Evolutionary conservation across 2,329 filamentous ascomycete species (phyloP), one percentile per base, ranked within the genome.

Genomic region (Aspergillus pseudoterreus): DNA sequence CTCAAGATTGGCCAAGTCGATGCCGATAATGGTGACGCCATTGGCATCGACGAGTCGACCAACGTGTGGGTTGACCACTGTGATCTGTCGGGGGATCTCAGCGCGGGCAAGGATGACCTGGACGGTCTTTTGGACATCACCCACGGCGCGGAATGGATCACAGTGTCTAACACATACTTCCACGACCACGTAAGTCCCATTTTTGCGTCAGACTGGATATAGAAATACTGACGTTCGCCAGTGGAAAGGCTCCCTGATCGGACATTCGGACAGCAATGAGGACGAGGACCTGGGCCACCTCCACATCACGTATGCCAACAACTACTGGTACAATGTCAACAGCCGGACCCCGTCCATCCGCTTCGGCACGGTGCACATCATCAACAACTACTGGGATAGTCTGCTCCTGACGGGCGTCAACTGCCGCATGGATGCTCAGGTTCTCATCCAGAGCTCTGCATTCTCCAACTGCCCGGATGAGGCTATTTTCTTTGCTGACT

Each of bases 311-410:
- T 42, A 42, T 14, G 39, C 39, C 19, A 42, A 42, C 19, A 42
- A 42, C 39, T 42, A 42, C 39, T 42, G 39, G 39, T 21, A 21
- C 39, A 42, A 42, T 2, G 39, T 42, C 19, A 42, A 42, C 39
- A 42, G 39, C 19, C 39, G 39, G 6, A 15, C 19, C 14, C 39
- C 39, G 6, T 42, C 39, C 2, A 22, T 42, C 8, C 39, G 39
- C 19, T 42, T 42, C 39, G 39, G 15, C n/a, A 45, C 43, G n/a
- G 43, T 35, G 14, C 43, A 45, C 43, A 35, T 45, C 9, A 33
- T 45, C 43, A 45, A 45, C 43, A 45, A 45, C 27, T 45, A 45
- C 43, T 45, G 43, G 43, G 43, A 45, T 24, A 32, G n/a, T 15
- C 43, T 45, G 22, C 12, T 32, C 14, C 8, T 15, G 11, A 45